Percentiles rank a stretch among this genome's conserved stretches.
Conservation (phyloP, 2,329 filamentous ascomycete genomes). For the Fusarium verrucosum region DNA sequence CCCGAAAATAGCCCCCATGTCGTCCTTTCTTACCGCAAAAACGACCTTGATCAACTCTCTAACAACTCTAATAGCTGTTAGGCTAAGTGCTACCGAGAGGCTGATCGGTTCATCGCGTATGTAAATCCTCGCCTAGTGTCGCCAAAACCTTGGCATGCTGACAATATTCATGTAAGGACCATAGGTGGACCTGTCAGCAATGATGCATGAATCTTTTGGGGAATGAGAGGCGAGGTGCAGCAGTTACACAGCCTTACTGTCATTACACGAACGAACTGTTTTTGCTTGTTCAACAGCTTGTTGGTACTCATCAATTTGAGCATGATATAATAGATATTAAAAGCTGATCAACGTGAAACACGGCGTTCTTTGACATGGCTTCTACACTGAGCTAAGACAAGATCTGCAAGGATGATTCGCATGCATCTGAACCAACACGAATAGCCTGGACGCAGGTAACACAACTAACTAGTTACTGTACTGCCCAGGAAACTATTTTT, state of each 20-base stretch:
- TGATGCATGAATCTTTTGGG: constrained; percentile 21
- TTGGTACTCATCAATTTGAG: neutral
- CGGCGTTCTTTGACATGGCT: constrained; percentile 10
- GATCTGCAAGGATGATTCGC: constrained; percentile 5
- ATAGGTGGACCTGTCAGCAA: constrained; percentile 23
- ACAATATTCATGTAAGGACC: constrained; percentile 1
- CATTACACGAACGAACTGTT: neutral
- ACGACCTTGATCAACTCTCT: neutral
- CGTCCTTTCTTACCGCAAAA: neutral
- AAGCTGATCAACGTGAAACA: constrained; percentile 4
- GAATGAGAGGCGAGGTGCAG: constrained; percentile 28
- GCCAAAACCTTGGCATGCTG: constrained; percentile 2
- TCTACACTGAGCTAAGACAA: neutral
- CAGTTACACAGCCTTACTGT: constrained; percentile 13
- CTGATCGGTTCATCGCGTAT: neutral
- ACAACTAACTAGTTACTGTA: no score
- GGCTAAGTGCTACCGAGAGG: neutral
- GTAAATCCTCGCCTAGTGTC: neutral
- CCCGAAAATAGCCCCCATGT: neutral
- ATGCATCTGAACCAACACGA: neutral
- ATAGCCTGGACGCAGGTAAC: neutral
- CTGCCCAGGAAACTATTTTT: neutral
- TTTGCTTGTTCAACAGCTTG: neutral
- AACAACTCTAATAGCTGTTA: neutral
- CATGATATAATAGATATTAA: neutral